A percentile compares a stretch with the other conserved stretches of the same genome.
Conservation (phyloP, 768 basidiomycete genomes). For the Boletus bicolor region DNA sequence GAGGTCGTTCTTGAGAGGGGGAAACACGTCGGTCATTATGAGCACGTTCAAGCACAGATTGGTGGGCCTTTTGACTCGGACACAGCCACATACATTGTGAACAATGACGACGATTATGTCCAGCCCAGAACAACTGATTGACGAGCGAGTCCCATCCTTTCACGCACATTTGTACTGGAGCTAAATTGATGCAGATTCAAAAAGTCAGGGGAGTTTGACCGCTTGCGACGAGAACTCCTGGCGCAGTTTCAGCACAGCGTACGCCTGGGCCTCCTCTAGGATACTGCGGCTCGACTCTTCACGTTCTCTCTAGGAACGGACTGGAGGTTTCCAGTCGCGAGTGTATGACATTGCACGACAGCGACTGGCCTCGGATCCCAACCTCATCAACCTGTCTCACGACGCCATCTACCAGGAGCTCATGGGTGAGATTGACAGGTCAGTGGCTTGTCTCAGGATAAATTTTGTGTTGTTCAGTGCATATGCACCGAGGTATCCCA, state of each 20-base stretch:
- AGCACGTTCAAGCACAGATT: background rate
- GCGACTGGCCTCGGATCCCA: slow-evolving; percentile 51
- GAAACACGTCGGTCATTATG: slow-evolving; percentile 49
- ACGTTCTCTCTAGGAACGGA: slow-evolving; percentile 41
- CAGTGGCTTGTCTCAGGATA: background rate
- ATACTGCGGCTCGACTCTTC: background rate
- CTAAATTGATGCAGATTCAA: slow-evolving; percentile 55
- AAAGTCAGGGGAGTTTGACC: slow-evolving; percentile 76
- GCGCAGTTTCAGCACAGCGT: slow-evolving; percentile 61
- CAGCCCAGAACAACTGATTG: slow-evolving; percentile 59
- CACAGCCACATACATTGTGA: slow-evolving; percentile 13
- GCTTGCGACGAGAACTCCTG: slow-evolving; percentile 62
- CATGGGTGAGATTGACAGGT: slow-evolving; percentile 73
- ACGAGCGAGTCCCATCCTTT: slow-evolving; percentile 46
- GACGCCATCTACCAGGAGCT: slow-evolving; percentile 59
- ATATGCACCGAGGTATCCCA: slow-evolving; percentile 47
- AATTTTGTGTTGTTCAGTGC: background rate
- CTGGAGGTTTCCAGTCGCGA: slow-evolving; percentile 50
- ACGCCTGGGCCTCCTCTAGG: slow-evolving; percentile 20
- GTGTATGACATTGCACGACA: slow-evolving; percentile 61
- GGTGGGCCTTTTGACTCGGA: background rate
- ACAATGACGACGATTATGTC: slow-evolving; percentile 42
- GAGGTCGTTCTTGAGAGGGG: slow-evolving; percentile 82
- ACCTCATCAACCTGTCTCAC: slow-evolving; percentile 48
- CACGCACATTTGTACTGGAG: background rate